Evolutionary conservation across 208 protist species (phyloP).

Genomic region (Leishmania mexicana): DNA sequence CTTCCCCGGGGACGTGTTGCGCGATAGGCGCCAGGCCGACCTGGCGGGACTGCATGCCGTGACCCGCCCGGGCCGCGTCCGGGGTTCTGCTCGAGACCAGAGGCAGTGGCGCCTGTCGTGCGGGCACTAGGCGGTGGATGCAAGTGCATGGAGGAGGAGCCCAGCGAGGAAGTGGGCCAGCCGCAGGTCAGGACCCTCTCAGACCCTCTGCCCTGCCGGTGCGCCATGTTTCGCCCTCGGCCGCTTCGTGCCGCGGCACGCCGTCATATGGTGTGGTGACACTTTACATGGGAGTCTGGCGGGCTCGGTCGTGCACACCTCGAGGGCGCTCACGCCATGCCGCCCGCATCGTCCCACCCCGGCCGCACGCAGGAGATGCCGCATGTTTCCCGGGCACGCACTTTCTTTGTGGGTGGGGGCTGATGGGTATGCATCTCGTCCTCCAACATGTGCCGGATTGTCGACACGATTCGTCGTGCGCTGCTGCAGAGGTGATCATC

Average conservation of each 20-base stretch:
- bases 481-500: background rate
- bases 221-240: background rate
- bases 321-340: background rate
- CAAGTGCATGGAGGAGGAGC: background rate
- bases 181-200: background rate
- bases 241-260: background rate
- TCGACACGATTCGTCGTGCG: background rate
- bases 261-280: background rate
- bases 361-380: background rate
- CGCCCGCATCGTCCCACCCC: background rate
- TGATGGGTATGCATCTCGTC: background rate
- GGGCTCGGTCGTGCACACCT: background rate
- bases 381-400: background rate
- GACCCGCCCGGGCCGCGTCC: background rate
- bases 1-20: background rate
- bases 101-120: too few species aligned
- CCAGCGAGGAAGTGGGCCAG: background rate
- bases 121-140: background rate
- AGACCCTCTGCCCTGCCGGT: background rate
- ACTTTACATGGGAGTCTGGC: background rate
- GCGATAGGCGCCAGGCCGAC: background rate
- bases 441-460: background rate
- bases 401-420: background rate
- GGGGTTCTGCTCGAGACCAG: background rate
- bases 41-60: background rate